Evolutionary conservation across 345 rosid genomes (phyloP), one percentile per base, ranked within the genome.

Genomic region (Hirschfeldia incana): DNA sequence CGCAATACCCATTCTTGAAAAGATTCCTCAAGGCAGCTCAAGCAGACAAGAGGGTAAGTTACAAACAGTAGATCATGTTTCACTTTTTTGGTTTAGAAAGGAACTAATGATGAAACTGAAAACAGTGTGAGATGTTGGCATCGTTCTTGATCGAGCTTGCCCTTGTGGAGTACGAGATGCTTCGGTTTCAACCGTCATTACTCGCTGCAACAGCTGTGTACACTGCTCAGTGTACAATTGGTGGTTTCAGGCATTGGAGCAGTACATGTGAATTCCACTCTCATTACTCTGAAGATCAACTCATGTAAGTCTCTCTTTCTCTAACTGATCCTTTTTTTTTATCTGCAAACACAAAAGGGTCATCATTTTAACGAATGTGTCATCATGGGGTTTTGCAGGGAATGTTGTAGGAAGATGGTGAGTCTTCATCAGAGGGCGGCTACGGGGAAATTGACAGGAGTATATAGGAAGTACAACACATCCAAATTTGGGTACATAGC

Each of bases 11-110:
- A 34, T 94, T 94, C 85, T 73, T 94, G 82, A 81, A 72, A 67
- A 83, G 97, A 81, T 92, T 89, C 57, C 91, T 94, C 65, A 94
- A 91, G 85, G 98, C 98, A 57, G 94, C 98, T 69, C 91, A 89
- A 80, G 90, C 89, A 15, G 89, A 90, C 65, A 88, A 86, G 86
- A 90, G 90, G 90, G 94, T 90, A 32, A 33, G 34, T 28, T 53
- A 6, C 4, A 53, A 49, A 49, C 16, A 49, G 6, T 49, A 6
- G 57, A 28, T 26, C 49, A 70, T 71, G 72, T 53, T 51, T 34
- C 27, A n/a, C 15, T 77, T 51, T 21, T 8, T 28, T 6, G 9
- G 3, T 10, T 60, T 8, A 8, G 69, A 65, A 28, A 76, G 13
- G 17, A 60, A 53, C 60, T 53, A 53, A 63, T 2, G 3, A 27